Conservation (phyloP, 1,139 yeast genomes). For the Pneumocystis jirovecii region DNA sequence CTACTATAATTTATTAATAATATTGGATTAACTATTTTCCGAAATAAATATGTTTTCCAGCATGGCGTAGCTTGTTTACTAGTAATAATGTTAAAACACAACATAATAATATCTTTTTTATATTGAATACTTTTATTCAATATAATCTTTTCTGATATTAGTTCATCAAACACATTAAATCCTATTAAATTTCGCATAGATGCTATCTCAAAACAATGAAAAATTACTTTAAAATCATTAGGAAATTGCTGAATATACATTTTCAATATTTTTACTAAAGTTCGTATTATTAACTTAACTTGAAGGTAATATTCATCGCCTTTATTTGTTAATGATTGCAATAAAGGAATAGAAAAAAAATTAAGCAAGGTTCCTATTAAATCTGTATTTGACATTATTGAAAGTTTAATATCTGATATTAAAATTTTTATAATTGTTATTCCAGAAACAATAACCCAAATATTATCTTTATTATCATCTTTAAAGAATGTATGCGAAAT, state of each 20-base stretch:
- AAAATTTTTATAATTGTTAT: not conserved
- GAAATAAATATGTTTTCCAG: conserved; percentile 6
- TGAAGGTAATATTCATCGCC: not conserved
- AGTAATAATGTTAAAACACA: conserved; percentile 25
- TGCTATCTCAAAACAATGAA: not conserved
- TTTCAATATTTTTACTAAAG: not conserved
- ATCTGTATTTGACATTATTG: not conserved
- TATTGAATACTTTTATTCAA: not conserved
- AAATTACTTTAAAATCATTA: not conserved
- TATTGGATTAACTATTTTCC: conserved; percentile 6
- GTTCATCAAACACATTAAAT: not conserved
- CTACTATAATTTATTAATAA: conserved; percentile 2
- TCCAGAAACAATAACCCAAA: not conserved
- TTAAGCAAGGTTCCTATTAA: not conserved
- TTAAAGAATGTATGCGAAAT: not conserved
- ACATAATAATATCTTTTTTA: conserved; percentile 13
- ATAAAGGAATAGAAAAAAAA: not conserved
- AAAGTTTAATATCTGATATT: not conserved
- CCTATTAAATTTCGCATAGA: not conserved
- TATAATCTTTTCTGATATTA: not conserved
- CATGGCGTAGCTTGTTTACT: conserved; percentile 23
- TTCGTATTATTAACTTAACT: not conserved
- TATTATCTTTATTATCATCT: not conserved
- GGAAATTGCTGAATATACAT: not conserved
- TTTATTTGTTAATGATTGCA: not conserved